These are phyloP conservation scores for Dentipellis sp. DNA, from an alignment of 768 basidiomycete genomes.

Conservation along the genomic window DNA sequence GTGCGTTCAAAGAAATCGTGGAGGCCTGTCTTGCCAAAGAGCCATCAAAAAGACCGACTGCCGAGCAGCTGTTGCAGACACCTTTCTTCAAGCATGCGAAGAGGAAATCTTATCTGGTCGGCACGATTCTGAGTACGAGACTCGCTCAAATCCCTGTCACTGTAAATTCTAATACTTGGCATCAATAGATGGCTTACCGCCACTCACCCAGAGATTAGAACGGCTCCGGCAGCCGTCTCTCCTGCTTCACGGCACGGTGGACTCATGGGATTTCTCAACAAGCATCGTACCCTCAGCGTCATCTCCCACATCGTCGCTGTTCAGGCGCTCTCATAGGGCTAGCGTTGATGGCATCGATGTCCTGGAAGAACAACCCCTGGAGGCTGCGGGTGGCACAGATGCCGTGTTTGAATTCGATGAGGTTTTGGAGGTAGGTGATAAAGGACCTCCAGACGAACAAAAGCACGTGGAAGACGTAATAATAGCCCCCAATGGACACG, in stretches of 20 bases:
- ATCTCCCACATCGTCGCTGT: background rate
- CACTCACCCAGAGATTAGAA: slow-evolving; percentile 66
- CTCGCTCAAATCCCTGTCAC: background rate
- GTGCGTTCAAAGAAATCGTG: slow-evolving; percentile 75
- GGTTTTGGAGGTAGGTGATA: background rate
- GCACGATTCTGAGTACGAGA: slow-evolving; percentile 55
- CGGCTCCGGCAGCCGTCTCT: slow-evolving; percentile 35
- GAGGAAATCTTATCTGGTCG: slow-evolving; percentile 71
- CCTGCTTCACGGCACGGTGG: slow-evolving; percentile 42
- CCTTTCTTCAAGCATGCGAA: slow-evolving; percentile 76
- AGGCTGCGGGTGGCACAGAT: background rate
- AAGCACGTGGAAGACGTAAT: background rate
- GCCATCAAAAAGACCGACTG: slow-evolving; percentile 70
- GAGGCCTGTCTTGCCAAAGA: slow-evolving; percentile 81
- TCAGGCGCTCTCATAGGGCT: background rate
- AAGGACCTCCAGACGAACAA: background rate
- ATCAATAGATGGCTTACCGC: slow-evolving; percentile 53
- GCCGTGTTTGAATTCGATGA: background rate
- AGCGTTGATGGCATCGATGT: background rate
- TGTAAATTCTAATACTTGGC: background rate
- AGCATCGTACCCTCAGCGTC: slow-evolving; percentile 9
- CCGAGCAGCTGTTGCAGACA: slow-evolving; percentile 65
- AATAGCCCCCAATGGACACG: background rate
- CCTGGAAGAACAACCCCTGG: background rate
- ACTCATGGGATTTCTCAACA: slow-evolving; percentile 75